Conservation (phyloP, 441 rosid genomes). For the Arabidopsis hybrid region DNA sequence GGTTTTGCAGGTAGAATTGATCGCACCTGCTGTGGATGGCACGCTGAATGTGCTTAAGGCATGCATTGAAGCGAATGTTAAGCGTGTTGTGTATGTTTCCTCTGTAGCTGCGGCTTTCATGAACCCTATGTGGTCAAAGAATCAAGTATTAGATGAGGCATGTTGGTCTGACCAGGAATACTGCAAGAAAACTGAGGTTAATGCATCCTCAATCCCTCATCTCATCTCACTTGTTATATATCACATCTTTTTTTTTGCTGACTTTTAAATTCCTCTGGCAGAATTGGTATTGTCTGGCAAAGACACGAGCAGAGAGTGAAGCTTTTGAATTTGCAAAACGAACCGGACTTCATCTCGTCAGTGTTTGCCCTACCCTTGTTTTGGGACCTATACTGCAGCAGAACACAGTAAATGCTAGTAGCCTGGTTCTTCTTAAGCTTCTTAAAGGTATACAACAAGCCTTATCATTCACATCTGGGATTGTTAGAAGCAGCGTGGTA, state of each 20-base stretch:
- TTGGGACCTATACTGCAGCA: constrained; percentile 70
- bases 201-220: background rate
- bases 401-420: constrained; percentile 61
- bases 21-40: constrained; percentile 73
- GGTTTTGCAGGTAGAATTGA: constrained; percentile 59
- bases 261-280: constrained; percentile 31
- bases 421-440: constrained; percentile 54
- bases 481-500: background rate
- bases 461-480: background rate
- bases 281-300: constrained; percentile 75
- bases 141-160: constrained; percentile 58
- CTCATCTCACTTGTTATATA: constrained; percentile 11
- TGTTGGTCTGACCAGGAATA: constrained; percentile 79
- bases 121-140: constrained; percentile 70
- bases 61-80: constrained; percentile 63
- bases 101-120: constrained; percentile 58
- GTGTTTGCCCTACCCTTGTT: constrained; percentile 59
- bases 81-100: constrained; percentile 72
- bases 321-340: constrained; percentile 62
- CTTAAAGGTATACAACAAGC: constrained; percentile 51
- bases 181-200: constrained; percentile 62
- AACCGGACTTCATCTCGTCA: constrained; percentile 58
- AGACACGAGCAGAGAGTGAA: constrained; percentile 68
- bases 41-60: constrained; percentile 80
- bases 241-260: constrained; percentile 1